Conservation (phyloP, 1,284 basidiomycete genomes). For the Tilletia setariae region DNA sequence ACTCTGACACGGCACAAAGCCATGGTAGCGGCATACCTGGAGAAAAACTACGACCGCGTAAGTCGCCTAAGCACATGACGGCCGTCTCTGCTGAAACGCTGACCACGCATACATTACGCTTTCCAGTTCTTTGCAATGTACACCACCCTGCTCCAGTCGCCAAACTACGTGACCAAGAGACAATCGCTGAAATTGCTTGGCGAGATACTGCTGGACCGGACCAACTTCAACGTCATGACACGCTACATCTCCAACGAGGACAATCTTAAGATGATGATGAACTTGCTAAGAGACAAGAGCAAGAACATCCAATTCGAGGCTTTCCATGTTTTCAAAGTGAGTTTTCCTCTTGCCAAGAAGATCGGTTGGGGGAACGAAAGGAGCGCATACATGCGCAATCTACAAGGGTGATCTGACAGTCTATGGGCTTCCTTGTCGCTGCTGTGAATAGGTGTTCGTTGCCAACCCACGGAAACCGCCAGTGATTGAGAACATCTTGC, state of each 20-base stretch:
- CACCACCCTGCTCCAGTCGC: constrained; percentile 82
- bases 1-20: constrained; percentile 83
- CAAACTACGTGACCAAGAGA: constrained; percentile 98
- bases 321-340: constrained; percentile 98
- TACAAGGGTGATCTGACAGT: not conserved
- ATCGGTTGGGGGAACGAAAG: no score
- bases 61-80: constrained; percentile 42
- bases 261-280: constrained; percentile 99
- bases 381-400: no score
- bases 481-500: constrained; percentile 84
- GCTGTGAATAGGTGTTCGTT: constrained; percentile 74
- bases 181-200: constrained; percentile 97
- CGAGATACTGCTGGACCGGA: constrained; percentile 93
- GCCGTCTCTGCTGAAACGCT: not conserved
- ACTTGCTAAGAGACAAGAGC: constrained; percentile 90
- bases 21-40: constrained; percentile 93
- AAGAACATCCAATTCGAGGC: constrained; percentile 99
- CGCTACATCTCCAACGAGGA: constrained; percentile 79
- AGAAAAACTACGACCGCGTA: constrained; percentile 91
- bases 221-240: constrained; percentile 98
- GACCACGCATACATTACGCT: not conserved
- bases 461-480: constrained; percentile 98
- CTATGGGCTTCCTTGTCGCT: not conserved
- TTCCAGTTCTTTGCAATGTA: constrained; percentile 88
- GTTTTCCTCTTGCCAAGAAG: constrained; percentile 22